A percentile compares a stretch with the other conserved stretches of the same genome.
phyloP scores from a whole-genome alignment of 176 grass and related monocot genomes.

The Canna indica region DNA sequence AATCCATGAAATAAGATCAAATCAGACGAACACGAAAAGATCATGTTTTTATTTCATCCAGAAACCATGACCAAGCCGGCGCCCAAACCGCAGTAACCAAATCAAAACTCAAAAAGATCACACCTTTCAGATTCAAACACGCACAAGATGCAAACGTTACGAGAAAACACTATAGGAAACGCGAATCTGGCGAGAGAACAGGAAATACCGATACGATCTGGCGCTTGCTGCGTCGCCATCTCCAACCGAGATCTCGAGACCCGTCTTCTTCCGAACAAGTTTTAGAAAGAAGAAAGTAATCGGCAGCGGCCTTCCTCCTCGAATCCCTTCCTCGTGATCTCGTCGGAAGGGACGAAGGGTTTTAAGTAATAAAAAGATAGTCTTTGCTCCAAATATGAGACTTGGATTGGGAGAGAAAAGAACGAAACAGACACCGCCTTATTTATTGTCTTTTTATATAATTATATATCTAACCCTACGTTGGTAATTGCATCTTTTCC shows the following conservation, averaged over 20 bases:
- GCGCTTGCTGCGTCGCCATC: slow-evolving; percentile 18
- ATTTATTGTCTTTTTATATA: neutral
- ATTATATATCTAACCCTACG: no score
- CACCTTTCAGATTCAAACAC: neutral
- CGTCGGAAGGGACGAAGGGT: neutral
- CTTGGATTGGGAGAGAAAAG: neutral
- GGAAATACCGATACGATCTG: slow-evolving; percentile 30
- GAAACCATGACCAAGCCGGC: neutral
- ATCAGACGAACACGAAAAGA: neutral
- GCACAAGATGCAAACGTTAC: slow-evolving; percentile 7
- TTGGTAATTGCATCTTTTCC: no score
- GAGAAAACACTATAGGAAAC: neutral
- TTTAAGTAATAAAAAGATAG: neutral
- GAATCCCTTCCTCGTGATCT: neutral
- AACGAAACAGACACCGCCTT: neutral
- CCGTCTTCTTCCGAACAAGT: neutral
- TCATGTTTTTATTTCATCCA: neutral
- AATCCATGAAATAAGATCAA: neutral
- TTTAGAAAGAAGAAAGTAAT: neutral
- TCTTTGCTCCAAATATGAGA: neutral
- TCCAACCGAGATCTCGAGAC: slow-evolving; percentile 18
- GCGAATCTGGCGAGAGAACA: neutral
- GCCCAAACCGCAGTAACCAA: neutral
- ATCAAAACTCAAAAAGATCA: neutral
- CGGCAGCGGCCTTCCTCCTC: neutral